Base-by-base conservation (phyloP, 1,139 yeast genomes). In the Geotrichum phurueaensis region DNA sequence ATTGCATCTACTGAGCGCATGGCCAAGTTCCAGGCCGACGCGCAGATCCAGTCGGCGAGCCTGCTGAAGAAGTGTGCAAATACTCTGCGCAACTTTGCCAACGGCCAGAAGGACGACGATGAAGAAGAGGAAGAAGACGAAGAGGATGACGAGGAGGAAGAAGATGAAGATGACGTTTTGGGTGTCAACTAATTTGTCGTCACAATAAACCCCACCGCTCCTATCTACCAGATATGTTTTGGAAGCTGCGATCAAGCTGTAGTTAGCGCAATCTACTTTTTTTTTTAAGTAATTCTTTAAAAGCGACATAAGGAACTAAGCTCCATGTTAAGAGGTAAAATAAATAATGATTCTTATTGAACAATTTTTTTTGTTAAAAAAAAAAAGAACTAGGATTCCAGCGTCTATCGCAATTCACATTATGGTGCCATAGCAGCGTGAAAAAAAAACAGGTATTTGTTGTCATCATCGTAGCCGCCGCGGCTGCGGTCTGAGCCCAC, bases 1-100 rank as follows among this genome's bases (percentile, higher is more conserved):
- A 59, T 59, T 52, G 61, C 54, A 6, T 51, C 59, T 2, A 56
- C 56, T 2, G 61, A 59, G 48, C 50, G 61, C 31, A 55, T 59
- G 56, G 50, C 54, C 7, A 54, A 55, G 53, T 9, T 22, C 15
- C 61, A 59, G 18, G 58, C 59, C 12, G 59, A 55, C 33, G 61
- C 61, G 9, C 61, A 59, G n/a, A 36, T 59, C 4, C 58, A 55
- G 22, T 51, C 61, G 2, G 61, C 61, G 10, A 47, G 22, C 5
- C 5, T 56, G 31, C 25, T 59, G 54, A 52, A 59, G 45, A 36
- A 51, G 20, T 54, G 57, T 50, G 60, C 60, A 9, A 33, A 25
- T 22, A 31, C 55, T 3, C 52, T 54, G 29, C 49, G 53, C 25
- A 39, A 31, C 22, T 10, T 33, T 15, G 45, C 23, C 25, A 27